Base-by-base conservation (phyloP, 1,139 yeast genomes). In the Zygosaccharomyces sapae region DNA sequence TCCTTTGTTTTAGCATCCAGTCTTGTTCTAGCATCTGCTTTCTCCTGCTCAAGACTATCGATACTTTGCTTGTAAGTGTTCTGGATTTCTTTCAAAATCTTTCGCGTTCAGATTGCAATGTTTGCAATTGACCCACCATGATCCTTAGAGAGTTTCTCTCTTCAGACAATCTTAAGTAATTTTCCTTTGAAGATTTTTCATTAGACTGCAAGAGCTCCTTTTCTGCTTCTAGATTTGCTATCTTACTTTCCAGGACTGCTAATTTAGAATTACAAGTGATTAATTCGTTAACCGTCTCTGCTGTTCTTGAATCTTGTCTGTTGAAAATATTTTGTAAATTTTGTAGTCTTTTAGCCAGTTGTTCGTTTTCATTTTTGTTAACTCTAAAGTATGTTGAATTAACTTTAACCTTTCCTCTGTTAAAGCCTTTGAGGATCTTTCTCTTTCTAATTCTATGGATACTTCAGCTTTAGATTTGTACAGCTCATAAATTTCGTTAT, bases 101-200 rank as follows among this genome's bases (percentile, higher is more conserved):
- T 46, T 83, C 85, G 46, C 90, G 74, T 60, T 86, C 94, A 47
- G 73, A 74, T 46, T 83, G 79, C 35, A 82, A 66, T 0, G 76
- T 57, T 63, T 86, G 90, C 47, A 86, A 68, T 57, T 77, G 84
- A 19, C 77, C 65, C n/a, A 86, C 74, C 52, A 83, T 71, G 5
- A 77, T 76, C 54, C 75, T 81, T 40, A 87, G 70, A 46, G 80
- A 76, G 8, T 75, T 47, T 16, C 48, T 47, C n/a, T 48, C 55
- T 4, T 71, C 75, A 34, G 72, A 63, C 7, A 70, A 49, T 10
- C 64, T 57, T 20, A 31, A 31, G 3, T 41, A 19, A 10, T 45
- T 38, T 67, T 57, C 81, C 81, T 59, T 78, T 18, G 73, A 71
- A 9, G 79, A 55, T 4, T 39, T 38, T 19, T 43, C 45, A 9